Evolutionary conservation across 2,329 filamentous ascomycete genomes (phyloP), one percentile per base, ranked within the genome.

Genomic region (Pyricularia grisea): DNA sequence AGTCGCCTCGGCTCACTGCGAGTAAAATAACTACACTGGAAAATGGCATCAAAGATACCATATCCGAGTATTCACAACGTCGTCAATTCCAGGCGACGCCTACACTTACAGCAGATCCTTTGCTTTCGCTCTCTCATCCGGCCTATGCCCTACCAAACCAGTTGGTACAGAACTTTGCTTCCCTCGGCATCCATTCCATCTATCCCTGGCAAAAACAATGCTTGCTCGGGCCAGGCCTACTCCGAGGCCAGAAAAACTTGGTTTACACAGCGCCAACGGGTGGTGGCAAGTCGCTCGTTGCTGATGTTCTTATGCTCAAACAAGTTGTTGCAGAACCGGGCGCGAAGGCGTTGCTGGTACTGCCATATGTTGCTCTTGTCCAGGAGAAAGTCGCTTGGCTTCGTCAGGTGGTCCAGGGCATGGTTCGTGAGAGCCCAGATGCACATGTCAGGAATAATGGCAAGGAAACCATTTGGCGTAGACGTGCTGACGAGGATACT

Each of bases 131-230:
- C 33, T 83, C 83, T 4, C 87, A 93, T 76, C 80, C 84, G 1
- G 80, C 79, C 58, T 94, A 93, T 79, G 85, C 81, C 10, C 80
- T 94, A 17, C 88, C 90, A 2, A 72, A 78, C 0, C 77, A 81
- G 28, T 79, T 93, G 58, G 85, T 91, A 3, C 78, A 81, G 23
- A 93, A 93, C 74, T 85, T 93, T 74, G 83, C 82, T 66, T 78
- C 81, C 0, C 80, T 91, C 58, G 91, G 91, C n/a, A 90, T 94
- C 69, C 85, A 82, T 60, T 85, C 84, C 72, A 93, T 93, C 70
- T 93, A 93, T 73, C 89, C 90, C 2, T 94, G 91, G 91, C 91
- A 93, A 77, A 90, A 90, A 67, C 87, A 88, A 69, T 94, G 91
- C 74, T 81, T 94, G 9, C 81, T 90, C 68, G 87, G 88, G 0